phyloP scores from a whole-genome alignment of 176 grass and related monocot species.

The Canna indica region DNA sequence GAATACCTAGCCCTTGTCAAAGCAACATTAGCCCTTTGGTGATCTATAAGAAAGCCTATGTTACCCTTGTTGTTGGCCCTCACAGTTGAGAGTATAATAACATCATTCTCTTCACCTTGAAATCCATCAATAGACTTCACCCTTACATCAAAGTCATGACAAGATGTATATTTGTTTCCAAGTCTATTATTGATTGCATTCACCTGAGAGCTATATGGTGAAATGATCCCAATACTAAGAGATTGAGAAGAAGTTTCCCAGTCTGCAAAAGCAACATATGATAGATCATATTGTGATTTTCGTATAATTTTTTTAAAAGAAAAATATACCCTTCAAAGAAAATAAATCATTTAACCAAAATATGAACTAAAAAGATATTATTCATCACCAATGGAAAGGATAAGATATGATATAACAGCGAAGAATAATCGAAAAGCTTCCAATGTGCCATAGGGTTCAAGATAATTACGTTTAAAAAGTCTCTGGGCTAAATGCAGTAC shows the following conservation, averaged over 20 bases:
- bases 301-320: too few relatives aligned
- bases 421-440: neutral
- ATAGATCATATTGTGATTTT: neutral
- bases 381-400: neutral
- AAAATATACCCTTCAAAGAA: too few relatives aligned
- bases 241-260: constrained; percentile 27
- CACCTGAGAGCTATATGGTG: constrained; percentile 65
- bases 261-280: constrained; percentile 21
- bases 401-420: neutral
- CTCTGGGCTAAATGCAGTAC: constrained; percentile 41
- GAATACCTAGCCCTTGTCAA: constrained; percentile 76
- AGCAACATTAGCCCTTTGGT: constrained; percentile 65
- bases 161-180: constrained; percentile 31
- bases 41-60: constrained; percentile 61
- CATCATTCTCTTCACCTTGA: constrained; percentile 72
- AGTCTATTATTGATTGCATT: constrained; percentile 41
- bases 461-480: constrained; percentile 45
- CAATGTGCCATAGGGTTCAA: too few relatives aligned
- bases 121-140: constrained; percentile 77
- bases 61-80: constrained; percentile 36
- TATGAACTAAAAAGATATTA: neutral
- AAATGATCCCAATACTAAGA: constrained; percentile 52
- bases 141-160: constrained; percentile 42
- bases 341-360: neutral
- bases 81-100: constrained; percentile 75